These are phyloP conservation scores for Dillenia turbinata DNA, from an alignment of 164 flowering plant species.

Conservation along the genomic window DNA sequence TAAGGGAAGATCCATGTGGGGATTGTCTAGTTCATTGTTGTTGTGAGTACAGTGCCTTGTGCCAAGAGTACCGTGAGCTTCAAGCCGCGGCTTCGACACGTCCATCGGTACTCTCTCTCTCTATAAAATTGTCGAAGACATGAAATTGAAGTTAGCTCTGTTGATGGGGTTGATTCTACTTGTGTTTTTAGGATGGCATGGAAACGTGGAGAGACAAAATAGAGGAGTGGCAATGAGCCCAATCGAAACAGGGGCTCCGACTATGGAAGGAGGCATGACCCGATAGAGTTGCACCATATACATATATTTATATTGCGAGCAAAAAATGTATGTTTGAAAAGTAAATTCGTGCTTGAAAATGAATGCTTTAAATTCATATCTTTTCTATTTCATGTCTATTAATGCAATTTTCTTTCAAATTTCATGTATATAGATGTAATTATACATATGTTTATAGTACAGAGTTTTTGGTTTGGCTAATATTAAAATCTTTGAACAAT, in stretches of 20 bases:
- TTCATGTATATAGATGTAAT: too few species aligned
- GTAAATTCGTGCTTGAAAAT: too few species aligned
- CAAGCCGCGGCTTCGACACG: conserved; percentile 41
- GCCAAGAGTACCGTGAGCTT: conserved; percentile 61
- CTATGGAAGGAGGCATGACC: conserved; percentile 31
- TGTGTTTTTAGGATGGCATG: conserved; percentile 42
- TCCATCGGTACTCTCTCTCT: conserved; percentile 25
- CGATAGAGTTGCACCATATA: too few species aligned
- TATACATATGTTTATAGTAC: too few species aligned
- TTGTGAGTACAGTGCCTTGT: conserved; percentile 40
- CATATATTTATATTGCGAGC: too few species aligned
- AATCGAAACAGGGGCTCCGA: conserved; percentile 12
- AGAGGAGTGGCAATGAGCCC: conserved; percentile 17
- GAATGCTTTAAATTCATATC: too few species aligned
- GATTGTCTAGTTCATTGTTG: conserved; percentile 42
- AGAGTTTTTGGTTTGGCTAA: too few species aligned
- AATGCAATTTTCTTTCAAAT: too few species aligned
- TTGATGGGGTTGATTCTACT: not conserved
- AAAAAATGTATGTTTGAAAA: too few species aligned
- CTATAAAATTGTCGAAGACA: too few species aligned
- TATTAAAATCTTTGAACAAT: too few species aligned
- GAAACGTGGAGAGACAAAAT: conserved; percentile 35
- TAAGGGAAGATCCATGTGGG: conserved; percentile 19
- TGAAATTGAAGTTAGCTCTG: not conserved
- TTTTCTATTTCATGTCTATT: too few species aligned